Evolutionary conservation across 108 stramenopile species (phyloP).

Genomic region (Fistulifera pelliculosa): DNA sequence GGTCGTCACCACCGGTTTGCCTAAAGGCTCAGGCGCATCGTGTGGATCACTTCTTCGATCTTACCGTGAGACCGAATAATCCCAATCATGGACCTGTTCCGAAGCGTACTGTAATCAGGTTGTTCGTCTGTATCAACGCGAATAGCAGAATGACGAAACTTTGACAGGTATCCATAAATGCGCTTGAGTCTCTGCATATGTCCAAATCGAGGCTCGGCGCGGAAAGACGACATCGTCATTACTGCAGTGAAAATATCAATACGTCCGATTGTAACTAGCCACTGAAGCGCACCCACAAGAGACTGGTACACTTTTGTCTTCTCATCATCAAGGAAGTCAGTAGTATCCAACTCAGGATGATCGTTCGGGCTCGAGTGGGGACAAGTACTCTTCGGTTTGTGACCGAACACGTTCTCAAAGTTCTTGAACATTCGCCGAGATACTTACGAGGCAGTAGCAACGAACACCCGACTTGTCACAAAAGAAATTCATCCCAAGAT

Average conservation of each 20-base stretch:
- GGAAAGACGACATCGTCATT: constrained; percentile 13
- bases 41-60: not conserved
- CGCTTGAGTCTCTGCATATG: constrained; percentile 21
- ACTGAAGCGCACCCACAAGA: constrained; percentile 20
- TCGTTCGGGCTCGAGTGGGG: constrained; percentile 11
- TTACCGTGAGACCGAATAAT: constrained; percentile 1
- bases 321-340: constrained; percentile 7
- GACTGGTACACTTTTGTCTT: constrained; percentile 9
- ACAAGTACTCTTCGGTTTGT: constrained; percentile 12
- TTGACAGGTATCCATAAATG: constrained; percentile 21
- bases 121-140: not conserved
- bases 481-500: constrained; percentile 11
- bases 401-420: constrained; percentile 17
- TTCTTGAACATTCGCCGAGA: constrained; percentile 3
- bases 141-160: constrained; percentile 5
- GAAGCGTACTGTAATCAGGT: constrained; percentile 1
- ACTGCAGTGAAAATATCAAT: constrained; percentile 17
- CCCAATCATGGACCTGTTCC: constrained; percentile 1
- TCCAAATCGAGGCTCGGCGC: not conserved
- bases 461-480: constrained; percentile 5
- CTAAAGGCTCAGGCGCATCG: constrained; percentile 13
- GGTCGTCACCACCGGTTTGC: not conserved
- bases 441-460: not conserved
- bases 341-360: constrained; percentile 21
- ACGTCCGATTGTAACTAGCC: constrained; percentile 21